Evolutionary conservation across 257 asterid species (phyloP).

Genomic region (Thymus mandschuricus): DNA sequence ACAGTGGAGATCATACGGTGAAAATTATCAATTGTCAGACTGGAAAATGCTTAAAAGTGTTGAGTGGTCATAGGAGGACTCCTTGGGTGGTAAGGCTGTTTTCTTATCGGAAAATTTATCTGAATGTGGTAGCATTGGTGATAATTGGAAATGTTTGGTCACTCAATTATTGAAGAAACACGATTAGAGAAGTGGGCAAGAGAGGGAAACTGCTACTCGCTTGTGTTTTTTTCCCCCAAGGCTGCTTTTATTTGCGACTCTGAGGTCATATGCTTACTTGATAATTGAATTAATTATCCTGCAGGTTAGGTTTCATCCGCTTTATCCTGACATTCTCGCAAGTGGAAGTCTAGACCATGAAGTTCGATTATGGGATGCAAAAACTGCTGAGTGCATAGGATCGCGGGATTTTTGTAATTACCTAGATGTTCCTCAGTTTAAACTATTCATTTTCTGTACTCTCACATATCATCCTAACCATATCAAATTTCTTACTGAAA

Average conservation of each 20-base stretch:
- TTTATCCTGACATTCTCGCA: constrained; percentile 80
- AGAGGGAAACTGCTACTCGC: constrained; percentile 4
- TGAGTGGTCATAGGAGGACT: constrained; percentile 94
- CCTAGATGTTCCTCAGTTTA: constrained; percentile 22
- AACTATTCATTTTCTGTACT: neutral
- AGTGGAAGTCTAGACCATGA: constrained; percentile 99
- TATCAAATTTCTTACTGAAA: constrained; percentile 28
- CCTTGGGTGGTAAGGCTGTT: constrained; percentile 93
- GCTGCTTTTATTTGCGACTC: neutral
- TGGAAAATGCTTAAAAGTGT: constrained; percentile 87
- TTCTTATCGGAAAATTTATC: constrained; percentile 17
- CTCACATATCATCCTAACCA: constrained; percentile 14
- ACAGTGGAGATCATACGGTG: constrained; percentile 97
- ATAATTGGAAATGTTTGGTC: constrained; percentile 1
- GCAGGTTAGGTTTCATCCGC: constrained; percentile 99
- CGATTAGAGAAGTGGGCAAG: constrained; percentile 9
- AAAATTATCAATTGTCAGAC: constrained; percentile 84
- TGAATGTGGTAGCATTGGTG: constrained; percentile 12
- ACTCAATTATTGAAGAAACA: constrained; percentile 12
- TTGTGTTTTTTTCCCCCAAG: constrained; percentile 2
- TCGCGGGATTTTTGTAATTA: constrained; percentile 89
- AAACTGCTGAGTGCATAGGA: constrained; percentile 83
- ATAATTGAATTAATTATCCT: constrained; percentile 31
- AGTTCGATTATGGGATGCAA: constrained; percentile 96
- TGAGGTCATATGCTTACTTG: constrained; percentile 23